Evolutionary conservation across 1,139 yeast species (phyloP).

Genomic region (Scheffersomyces cryptocercus): DNA sequence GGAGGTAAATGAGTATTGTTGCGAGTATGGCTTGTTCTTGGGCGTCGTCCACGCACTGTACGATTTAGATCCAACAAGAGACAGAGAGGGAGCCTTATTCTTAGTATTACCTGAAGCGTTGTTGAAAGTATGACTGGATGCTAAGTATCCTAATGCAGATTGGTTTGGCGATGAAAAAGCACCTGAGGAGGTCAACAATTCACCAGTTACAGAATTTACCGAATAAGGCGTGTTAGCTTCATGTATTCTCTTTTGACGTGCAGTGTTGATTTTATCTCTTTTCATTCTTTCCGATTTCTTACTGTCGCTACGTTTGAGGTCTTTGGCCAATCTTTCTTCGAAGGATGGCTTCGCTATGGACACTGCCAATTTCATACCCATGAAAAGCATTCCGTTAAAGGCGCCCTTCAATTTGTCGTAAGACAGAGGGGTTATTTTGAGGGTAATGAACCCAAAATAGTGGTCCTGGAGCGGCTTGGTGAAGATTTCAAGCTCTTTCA

Average conservation of each 20-base stretch:
- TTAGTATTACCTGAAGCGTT: constrained; percentile 39
- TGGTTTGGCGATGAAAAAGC: constrained; percentile 14
- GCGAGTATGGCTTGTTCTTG: constrained; percentile 13
- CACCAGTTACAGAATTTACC: constrained; percentile 22
- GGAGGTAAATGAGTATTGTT: constrained; percentile 20
- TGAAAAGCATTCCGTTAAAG: constrained; percentile 70
- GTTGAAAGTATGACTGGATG: constrained; percentile 36
- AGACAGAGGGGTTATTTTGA: constrained; percentile 49
- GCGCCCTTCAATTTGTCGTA: constrained; percentile 52
- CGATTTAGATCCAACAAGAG: constrained; percentile 35
- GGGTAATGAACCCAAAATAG: constrained; percentile 66
- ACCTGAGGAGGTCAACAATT: constrained; percentile 10
- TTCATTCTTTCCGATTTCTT: constrained; percentile 29
- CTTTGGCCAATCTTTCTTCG: constrained; percentile 45
- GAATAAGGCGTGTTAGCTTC: constrained; percentile 38
- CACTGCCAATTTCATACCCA: constrained; percentile 67
- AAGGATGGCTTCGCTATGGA: constrained; percentile 44
- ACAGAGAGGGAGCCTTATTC: constrained; percentile 31
- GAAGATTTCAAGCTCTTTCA: constrained; percentile 46
- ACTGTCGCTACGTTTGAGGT: constrained; percentile 35
- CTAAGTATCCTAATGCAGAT: constrained; percentile 27
- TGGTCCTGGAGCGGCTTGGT: constrained; percentile 51
- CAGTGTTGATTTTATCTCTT: constrained; percentile 37
- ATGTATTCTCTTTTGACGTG: constrained; percentile 43
- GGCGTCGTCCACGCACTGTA: constrained; percentile 31